phyloP scores from a whole-genome alignment of 805 yeast genomes.

The Maudiozyma bulderi region DNA sequence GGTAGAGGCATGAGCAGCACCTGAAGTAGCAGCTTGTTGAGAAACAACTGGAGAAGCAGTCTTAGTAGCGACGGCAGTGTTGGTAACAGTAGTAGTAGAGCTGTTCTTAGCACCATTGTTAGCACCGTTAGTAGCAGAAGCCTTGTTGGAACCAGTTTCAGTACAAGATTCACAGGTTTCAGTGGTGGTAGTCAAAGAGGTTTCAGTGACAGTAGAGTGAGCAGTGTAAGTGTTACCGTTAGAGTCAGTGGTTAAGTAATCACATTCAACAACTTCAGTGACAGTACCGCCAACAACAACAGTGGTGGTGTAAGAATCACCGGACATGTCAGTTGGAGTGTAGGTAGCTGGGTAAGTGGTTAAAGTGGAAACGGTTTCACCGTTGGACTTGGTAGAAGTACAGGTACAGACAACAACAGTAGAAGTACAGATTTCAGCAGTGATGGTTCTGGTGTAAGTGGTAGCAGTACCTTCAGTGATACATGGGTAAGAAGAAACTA shows the following conservation, averaged over 20 bases:
- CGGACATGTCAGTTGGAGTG: constrained; percentile 5
- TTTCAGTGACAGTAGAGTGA: constrained; percentile 1
- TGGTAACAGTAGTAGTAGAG: neutral
- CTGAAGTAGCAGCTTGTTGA: constrained; percentile 2
- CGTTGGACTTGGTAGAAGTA: constrained; percentile 3
- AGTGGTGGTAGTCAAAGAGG: constrained; percentile 2
- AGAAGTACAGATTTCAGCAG: constrained; percentile 1
- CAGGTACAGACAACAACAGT: constrained; percentile 2
- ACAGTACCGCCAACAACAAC: constrained; percentile 1
- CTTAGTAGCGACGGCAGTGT: constrained; percentile 1
- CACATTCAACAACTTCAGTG: constrained; percentile 1
- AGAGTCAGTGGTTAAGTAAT: constrained; percentile 1
- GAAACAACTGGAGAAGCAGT: neutral
- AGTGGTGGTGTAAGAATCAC: neutral
- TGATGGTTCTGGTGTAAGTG: constrained; percentile 3
- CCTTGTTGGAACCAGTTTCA: neutral
- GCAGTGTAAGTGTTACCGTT: constrained; percentile 2
- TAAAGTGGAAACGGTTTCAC: constrained; percentile 1
- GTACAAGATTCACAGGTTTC: neutral
- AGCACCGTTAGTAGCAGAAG: neutral
- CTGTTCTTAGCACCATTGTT: neutral
- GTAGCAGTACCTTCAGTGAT: constrained; percentile 1
- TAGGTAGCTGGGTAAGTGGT: constrained; percentile 2
- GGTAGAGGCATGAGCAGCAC: neutral
- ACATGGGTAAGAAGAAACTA: constrained; percentile 1